These are phyloP conservation scores for Alternaria gansuensis DNA, from an alignment of 2,329 filamentous ascomycete species.

Conservation along the genomic window DNA sequence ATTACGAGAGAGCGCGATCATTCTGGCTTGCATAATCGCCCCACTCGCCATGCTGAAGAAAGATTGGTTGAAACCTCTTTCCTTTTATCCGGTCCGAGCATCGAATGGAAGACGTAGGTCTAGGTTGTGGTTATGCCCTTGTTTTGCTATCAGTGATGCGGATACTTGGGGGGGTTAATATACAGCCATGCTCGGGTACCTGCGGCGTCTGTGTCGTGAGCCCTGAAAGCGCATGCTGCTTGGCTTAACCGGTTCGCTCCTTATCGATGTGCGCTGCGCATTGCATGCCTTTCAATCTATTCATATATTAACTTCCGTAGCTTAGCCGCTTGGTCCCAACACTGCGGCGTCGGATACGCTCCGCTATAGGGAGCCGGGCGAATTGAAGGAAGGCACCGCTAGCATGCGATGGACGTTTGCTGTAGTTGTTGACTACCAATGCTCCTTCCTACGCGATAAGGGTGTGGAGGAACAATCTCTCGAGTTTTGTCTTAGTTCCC, in stretches of 20 bases:
- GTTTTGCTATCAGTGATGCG: not conserved
- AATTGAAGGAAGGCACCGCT: not conserved
- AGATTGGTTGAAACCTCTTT: constrained; percentile 1
- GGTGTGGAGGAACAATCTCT: not conserved
- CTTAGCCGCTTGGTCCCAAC: constrained; percentile 4
- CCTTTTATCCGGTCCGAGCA: not conserved
- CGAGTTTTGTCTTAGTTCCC: not conserved
- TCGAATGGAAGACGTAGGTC: not conserved
- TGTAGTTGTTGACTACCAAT: not conserved
- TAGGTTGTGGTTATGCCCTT: not conserved
- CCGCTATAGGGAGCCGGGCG: not conserved
- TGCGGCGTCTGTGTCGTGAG: constrained; percentile 2
- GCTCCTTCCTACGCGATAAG: not conserved
- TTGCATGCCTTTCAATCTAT: constrained; percentile 15
- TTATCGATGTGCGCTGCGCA: constrained; percentile 12
- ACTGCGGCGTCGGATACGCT: constrained; percentile 1
- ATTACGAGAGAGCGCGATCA: not conserved
- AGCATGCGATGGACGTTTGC: constrained; percentile 5
- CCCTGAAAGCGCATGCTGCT: not conserved
- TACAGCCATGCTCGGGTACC: constrained; percentile 13
- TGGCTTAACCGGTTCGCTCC: not conserved
- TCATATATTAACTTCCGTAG: constrained; percentile 16
- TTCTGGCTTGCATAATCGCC: constrained; percentile 3
- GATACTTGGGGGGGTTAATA: not conserved
- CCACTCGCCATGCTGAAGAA: not conserved